Evolutionary conservation across 106 monocot genomes (phyloP).

Genomic region (Platanthera guangdongensis): DNA sequence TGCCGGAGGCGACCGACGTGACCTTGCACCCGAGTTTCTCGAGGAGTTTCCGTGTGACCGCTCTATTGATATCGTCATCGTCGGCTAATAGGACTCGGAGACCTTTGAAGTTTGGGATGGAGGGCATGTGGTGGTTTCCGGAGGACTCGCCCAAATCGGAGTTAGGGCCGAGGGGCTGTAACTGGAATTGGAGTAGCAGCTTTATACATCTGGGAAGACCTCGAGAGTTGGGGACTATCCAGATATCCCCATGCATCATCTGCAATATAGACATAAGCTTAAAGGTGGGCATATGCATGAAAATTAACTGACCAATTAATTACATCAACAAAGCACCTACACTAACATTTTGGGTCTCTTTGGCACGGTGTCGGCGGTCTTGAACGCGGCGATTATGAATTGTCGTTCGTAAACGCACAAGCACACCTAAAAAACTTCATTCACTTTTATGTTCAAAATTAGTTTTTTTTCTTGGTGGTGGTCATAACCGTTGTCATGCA

Average conservation of each 20-base stretch:
- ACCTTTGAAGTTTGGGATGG: slow-evolving; percentile 30
- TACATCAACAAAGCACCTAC: no score
- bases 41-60: slow-evolving; percentile 40
- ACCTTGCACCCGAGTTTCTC: slow-evolving; percentile 59
- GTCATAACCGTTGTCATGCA: no score
- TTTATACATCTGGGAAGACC: slow-evolving; percentile 31
- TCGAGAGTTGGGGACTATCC: slow-evolving; percentile 32
- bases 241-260: slow-evolving; percentile 78
- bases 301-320: no score
- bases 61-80: slow-evolving; percentile 38
- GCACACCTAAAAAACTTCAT: no score
- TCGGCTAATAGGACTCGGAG: slow-evolving; percentile 46
- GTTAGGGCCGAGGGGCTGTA: slow-evolving; percentile 10
- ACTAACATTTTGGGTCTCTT: no score
- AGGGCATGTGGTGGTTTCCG: slow-evolving; percentile 1
- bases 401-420: no score
- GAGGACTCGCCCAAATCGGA: slow-evolving; percentile 18
- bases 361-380: no score
- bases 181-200: slow-evolving; percentile 38
- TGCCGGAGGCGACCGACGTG: slow-evolving; percentile 28
- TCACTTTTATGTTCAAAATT: no score
- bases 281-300: no score
- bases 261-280: slow-evolving; percentile 7
- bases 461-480: no score
- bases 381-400: no score